Conservation (phyloP, 1,284 basidiomycete genomes). For the Coniferiporia sulphurascens region DNA sequence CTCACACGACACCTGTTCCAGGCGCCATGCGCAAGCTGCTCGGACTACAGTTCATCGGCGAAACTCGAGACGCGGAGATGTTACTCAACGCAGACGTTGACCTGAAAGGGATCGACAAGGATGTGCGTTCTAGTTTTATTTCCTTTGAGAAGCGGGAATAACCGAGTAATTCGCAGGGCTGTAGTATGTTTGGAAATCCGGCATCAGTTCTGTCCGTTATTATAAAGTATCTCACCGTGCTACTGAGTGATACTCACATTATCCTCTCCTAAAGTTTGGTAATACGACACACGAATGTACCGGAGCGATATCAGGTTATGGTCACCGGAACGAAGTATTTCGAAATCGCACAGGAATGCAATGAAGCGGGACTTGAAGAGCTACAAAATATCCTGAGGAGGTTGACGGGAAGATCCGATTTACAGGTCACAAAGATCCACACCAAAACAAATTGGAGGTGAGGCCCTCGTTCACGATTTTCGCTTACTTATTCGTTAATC, state of each 20-base stretch:
- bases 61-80: constrained; percentile 31
- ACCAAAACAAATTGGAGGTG: not conserved
- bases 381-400: not conserved
- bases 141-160: not conserved
- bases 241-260: not conserved
- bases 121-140: not conserved
- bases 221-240: too few species aligned
- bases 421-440: not conserved
- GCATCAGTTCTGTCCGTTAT: not conserved
- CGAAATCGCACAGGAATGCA: not conserved
- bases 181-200: not conserved
- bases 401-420: not conserved
- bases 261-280: not conserved
- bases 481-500: not conserved
- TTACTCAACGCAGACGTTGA: constrained; percentile 4
- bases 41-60: constrained; percentile 40
- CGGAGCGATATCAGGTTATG: not conserved
- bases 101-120: constrained; percentile 1
- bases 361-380: not conserved
- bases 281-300: not conserved
- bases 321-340: not conserved
- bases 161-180: not conserved
- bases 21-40: constrained; percentile 34
- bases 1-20: constrained; percentile 1
- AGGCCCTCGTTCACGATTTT: not conserved